These are phyloP conservation scores for Sporothrix curviconia DNA, from an alignment of 2,329 filamentous ascomycete genomes.

Conservation along the genomic window DNA sequence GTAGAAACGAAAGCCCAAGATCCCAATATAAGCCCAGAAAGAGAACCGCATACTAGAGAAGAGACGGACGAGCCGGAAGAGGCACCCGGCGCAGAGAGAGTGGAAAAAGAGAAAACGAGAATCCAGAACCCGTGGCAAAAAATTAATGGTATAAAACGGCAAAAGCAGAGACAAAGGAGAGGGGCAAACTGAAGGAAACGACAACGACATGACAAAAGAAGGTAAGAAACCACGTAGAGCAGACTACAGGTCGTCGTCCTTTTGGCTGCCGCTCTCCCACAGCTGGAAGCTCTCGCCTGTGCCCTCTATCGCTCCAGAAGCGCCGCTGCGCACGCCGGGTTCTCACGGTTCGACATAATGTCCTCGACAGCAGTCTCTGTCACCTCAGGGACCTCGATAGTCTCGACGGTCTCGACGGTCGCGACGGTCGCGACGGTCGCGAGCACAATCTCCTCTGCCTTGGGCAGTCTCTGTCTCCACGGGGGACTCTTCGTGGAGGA, in stretches of 20 bases:
- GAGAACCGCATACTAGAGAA: background rate
- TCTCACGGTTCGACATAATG: slow-evolving; percentile 31
- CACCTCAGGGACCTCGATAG: background rate
- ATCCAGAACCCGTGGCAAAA: background rate
- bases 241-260: slow-evolving; percentile 40
- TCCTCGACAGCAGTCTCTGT: slow-evolving; percentile 29
- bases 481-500: slow-evolving; percentile 17
- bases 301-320: slow-evolving; percentile 49
- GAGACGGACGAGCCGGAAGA: background rate
- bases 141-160: slow-evolving; percentile 1
- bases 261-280: slow-evolving; percentile 63
- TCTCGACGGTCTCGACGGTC: too few relatives aligned
- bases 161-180: background rate
- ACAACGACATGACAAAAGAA: background rate
- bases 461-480: background rate
- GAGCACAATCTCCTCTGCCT: background rate
- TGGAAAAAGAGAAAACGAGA: background rate
- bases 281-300: slow-evolving; percentile 58
- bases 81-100: too few relatives aligned
- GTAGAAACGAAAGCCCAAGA: background rate
- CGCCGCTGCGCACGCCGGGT: slow-evolving; percentile 37
- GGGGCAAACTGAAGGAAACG: background rate
- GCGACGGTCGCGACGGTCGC: background rate
- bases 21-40: background rate
- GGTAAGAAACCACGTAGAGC: too few relatives aligned